Evolutionary conservation across 2,329 filamentous ascomycete species (phyloP).

Genomic region (Sclerotinia subarctica): DNA sequence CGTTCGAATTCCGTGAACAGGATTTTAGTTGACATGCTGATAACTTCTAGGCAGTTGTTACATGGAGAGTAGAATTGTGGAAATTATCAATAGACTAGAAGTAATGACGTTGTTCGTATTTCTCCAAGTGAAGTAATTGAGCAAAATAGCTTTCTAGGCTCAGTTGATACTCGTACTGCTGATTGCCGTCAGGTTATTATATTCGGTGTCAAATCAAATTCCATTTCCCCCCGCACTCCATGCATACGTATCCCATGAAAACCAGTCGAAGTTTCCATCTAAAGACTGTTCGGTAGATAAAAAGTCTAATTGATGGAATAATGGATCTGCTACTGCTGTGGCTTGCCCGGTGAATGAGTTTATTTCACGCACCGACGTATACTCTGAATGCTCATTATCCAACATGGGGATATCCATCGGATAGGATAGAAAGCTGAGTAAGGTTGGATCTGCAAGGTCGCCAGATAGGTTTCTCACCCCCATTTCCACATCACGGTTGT

Average conservation of each 20-base stretch:
- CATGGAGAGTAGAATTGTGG: background rate
- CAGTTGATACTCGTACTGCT: background rate
- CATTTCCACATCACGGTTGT: background rate
- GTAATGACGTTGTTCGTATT: background rate
- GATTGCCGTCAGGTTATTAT: too few species aligned
- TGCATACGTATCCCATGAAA: conserved; percentile 22
- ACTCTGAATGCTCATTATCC: background rate
- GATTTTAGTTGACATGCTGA: background rate
- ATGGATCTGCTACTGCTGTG: background rate
- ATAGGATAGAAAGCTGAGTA: conserved; percentile 14
- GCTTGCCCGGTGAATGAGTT: background rate
- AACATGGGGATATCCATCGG: conserved; percentile 18
- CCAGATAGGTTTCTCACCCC: background rate
- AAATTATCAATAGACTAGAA: background rate
- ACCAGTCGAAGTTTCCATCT: conserved; percentile 23
- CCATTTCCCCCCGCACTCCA: background rate
- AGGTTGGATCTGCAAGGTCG: background rate
- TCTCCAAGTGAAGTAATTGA: background rate
- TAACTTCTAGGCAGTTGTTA: background rate
- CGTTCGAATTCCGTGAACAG: background rate
- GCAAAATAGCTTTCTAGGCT: background rate
- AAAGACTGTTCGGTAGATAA: conserved; percentile 13
- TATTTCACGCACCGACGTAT: background rate
- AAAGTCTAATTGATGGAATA: conserved; percentile 8
- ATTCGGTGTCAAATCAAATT: background rate